Base-by-base conservation (phyloP, 192 early-diverging fungal species). In the Phlyctochytrium bullatum region DNA sequence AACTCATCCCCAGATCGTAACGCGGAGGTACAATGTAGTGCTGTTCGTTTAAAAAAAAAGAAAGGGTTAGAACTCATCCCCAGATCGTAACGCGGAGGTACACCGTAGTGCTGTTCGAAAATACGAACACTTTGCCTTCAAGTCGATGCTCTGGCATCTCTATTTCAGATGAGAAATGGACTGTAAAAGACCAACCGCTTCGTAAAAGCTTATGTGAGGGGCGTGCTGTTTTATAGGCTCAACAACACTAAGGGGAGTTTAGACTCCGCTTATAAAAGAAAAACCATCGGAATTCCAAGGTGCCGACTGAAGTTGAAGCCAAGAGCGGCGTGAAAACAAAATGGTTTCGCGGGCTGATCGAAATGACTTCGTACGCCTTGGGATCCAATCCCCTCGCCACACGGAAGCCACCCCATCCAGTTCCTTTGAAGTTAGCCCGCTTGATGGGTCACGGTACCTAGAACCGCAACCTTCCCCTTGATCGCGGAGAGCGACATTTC, bases 261-360 rank as follows among this genome's bases (percentile, higher is more conserved):
- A 14, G 14, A 17, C 24, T 30, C 0, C 17, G 16, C 61, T 52
- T 20, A 40, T 62, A 20, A 62, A n/a, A 62, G 0, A 36, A 27
- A 23, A 59, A 23, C 52, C 88, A 91, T 40, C 91, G 81, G 78
- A 88, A 92, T 69, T 95, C 93, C 3, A 93, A 83, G 10, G 93
- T 93, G 2, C 93, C 93, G 0, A 93, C 92, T 14, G 67, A 56
- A 4, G 74, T 71, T 10, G 76, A 74, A 2, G 93, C 91, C 59
- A 95, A 79, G 33, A 95, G 72, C 17, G 93, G 91, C 52, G 92
- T 95, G 74, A 93, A 91, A 25, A 90, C 70, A 73, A 93, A 93
- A 74, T 92, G 89, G 69, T 92, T 92, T 76, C 91, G 84, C 14
- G 91, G 93, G 20, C 89, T 92, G 0, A 95, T 79, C 4, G 92